Percentiles rank a stretch among this genome's conserved stretches.
Conservation (phyloP, 176 grass and related monocot genomes). For the Carex parvula region DNA sequence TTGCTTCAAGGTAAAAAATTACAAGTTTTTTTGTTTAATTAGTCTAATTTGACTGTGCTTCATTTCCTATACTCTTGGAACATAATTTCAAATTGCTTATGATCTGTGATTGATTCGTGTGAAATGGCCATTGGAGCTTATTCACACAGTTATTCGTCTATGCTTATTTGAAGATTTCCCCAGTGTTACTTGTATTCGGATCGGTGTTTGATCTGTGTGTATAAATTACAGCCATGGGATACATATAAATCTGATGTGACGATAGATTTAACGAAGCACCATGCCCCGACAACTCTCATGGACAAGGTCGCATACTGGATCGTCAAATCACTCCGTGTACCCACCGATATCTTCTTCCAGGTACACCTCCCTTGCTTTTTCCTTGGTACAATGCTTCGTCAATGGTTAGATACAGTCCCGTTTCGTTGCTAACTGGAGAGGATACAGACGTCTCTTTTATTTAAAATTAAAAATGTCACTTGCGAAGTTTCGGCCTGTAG, state of each 20-base stretch:
- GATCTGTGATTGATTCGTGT: not conserved
- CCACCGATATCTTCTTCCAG: conserved; percentile 90
- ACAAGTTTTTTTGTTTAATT: not conserved
- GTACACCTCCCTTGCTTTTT: conserved; percentile 19
- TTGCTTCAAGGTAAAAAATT: conserved; percentile 56
- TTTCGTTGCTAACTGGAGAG: not conserved
- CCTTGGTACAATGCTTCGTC: not conserved
- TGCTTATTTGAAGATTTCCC: not conserved
- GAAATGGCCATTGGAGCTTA: not conserved
- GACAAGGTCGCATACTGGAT: conserved; percentile 78
- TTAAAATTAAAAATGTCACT: not conserved
- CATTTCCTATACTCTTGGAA: not conserved
- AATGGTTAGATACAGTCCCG: not conserved
- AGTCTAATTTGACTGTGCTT: not conserved
- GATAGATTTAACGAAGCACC: conserved; percentile 91
- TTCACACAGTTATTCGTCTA: not conserved
- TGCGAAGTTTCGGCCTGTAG: not conserved
- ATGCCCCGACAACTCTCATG: conserved; percentile 40
- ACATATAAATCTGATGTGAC: conserved; percentile 62
- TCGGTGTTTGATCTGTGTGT: not conserved
- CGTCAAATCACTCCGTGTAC: conserved; percentile 50
- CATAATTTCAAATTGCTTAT: too few species aligned
- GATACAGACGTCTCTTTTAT: not conserved
- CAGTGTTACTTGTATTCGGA: not conserved
- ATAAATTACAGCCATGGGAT: conserved; percentile 63